These are phyloP conservation scores for Dendrobium chrysotoxum DNA, from an alignment of 106 monocot genomes.

Conservation along the genomic window DNA sequence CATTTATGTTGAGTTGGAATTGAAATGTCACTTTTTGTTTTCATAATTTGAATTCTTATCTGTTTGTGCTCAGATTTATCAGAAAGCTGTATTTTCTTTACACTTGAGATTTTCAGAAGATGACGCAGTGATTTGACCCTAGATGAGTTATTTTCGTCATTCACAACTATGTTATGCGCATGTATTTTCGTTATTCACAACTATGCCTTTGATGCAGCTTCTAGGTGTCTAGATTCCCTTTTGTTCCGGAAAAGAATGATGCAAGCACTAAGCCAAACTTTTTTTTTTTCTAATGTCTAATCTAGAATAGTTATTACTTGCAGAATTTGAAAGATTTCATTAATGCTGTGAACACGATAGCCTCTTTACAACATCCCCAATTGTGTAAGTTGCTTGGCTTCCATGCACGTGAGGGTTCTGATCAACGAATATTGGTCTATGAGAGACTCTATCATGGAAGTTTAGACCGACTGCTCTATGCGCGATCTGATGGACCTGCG, in stretches of 20 bases:
- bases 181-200: no score
- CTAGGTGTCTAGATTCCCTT: no score
- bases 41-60: no score
- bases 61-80: not conserved
- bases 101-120: not conserved
- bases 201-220: no score
- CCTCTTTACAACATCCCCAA: conserved; percentile 73
- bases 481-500: conserved; percentile 62
- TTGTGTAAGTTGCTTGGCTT: conserved; percentile 87
- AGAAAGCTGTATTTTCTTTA: not conserved
- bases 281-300: not conserved
- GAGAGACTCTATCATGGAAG: conserved; percentile 83
- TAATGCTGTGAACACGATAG: conserved; percentile 57
- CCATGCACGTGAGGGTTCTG: conserved; percentile 74
- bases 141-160: no score
- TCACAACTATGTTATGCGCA: no score
- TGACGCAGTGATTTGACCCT: no score
- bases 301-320: conserved; percentile 3
- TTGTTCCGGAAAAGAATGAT: no score
- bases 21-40: no score
- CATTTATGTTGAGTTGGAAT: no score
- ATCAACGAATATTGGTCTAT: conserved; percentile 75
- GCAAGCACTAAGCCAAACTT: no score
- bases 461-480: conserved; percentile 64
- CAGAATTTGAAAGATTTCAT: conserved; percentile 83